These are phyloP conservation scores for Neophaeococcomyces aloes DNA, from an alignment of 2,329 filamentous ascomycete genomes.

Conservation along the genomic window DNA sequence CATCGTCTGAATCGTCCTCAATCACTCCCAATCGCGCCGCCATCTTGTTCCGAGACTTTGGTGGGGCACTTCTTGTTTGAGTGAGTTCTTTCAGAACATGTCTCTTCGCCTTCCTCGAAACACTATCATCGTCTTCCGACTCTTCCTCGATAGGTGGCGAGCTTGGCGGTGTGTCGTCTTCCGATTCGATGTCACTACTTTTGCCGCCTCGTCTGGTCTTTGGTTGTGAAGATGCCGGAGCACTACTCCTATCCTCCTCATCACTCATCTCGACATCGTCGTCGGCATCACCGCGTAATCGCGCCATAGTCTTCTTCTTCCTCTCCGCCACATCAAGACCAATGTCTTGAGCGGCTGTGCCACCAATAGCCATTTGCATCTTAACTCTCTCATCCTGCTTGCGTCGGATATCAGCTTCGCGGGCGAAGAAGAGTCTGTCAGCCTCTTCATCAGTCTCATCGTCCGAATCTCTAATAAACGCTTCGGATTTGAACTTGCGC, in stretches of 20 bases:
- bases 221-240: not conserved
- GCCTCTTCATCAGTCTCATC: slow-evolving; percentile 77
- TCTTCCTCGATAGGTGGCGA: slow-evolving; percentile 15
- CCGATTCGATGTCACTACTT: slow-evolving; percentile 3
- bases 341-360: slow-evolving; percentile 1
- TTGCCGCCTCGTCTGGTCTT: not conserved
- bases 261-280: slow-evolving; percentile 12
- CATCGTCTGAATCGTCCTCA: slow-evolving; percentile 6
- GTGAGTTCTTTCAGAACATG: slow-evolving; percentile 9
- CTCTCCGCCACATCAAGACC: not conserved
- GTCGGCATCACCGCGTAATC: slow-evolving; percentile 14
- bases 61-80: slow-evolving; percentile 6
- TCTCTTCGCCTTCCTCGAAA: not conserved
- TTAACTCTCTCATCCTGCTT: slow-evolving; percentile 42
- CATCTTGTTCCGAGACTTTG: not conserved
- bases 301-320: slow-evolving; percentile 9
- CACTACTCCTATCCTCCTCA: slow-evolving; percentile 8
- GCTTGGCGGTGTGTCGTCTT: slow-evolving; percentile 23
- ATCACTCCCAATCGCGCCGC: not conserved
- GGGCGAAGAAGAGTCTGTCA: slow-evolving; percentile 63
- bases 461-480: slow-evolving; percentile 73
- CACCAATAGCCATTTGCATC: slow-evolving; percentile 32
- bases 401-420: slow-evolving; percentile 58
- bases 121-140: not conserved
- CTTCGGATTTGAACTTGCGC: slow-evolving; percentile 68